Conservation (phyloP, 108 stramenopile species). For the Cafeteria roenbergensis region DNA sequence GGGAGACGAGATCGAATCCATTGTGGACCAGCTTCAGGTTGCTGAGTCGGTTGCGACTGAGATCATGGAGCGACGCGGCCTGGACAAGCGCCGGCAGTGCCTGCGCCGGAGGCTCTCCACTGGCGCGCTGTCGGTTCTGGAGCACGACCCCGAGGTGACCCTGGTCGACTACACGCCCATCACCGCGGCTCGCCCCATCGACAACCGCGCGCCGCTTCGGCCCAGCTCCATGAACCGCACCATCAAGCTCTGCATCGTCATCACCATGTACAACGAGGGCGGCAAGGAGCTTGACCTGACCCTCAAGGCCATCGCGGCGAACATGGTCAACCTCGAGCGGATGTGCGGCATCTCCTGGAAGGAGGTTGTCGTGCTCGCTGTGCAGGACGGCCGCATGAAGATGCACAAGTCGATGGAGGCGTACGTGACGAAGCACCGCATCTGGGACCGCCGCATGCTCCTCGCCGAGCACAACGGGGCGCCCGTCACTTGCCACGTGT, state of each 20-base stretch:
- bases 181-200: neutral
- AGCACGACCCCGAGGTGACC: too few species aligned
- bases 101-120: too few species aligned
- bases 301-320: neutral
- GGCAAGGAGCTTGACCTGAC: neutral
- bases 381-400: neutral
- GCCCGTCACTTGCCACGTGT: constrained; percentile 2
- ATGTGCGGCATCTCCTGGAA: neutral
- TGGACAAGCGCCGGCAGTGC: too few species aligned
- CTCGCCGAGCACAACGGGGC: neutral
- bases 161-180: constrained; percentile 11
- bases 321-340: neutral
- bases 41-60: too few species aligned
- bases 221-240: neutral
- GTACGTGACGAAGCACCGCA: neutral
- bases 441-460: neutral
- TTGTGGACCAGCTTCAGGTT: too few species aligned
- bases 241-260: neutral
- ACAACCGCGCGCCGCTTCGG: neutral
- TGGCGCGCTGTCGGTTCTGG: too few species aligned
- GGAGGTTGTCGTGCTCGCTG: neutral
- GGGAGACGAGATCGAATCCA: too few species aligned
- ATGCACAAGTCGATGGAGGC: neutral
- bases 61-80: too few species aligned
- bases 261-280: constrained; percentile 5